phyloP scores from a whole-genome alignment of 139 green algal species.

The Coccomyxa sp. region DNA sequence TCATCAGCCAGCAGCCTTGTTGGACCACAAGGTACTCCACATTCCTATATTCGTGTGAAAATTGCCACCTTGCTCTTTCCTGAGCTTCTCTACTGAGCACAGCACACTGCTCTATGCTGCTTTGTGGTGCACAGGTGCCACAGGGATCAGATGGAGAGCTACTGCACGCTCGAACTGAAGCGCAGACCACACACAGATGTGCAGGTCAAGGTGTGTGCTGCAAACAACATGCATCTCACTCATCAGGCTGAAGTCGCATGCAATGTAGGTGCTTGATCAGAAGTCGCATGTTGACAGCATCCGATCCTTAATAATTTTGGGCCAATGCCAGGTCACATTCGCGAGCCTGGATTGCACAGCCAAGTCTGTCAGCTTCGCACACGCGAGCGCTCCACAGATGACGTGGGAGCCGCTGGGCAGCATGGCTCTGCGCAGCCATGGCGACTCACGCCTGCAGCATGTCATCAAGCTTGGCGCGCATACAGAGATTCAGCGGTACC shows the following conservation, averaged over 20 bases:
- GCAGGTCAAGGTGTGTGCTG: background rate
- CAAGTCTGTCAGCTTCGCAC: constrained; percentile 12
- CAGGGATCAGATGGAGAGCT: constrained; percentile 26
- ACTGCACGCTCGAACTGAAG: constrained; percentile 17
- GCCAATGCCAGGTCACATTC: constrained; percentile 23
- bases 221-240: too few species aligned
- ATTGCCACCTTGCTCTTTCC: too few species aligned
- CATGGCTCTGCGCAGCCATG: constrained; percentile 20
- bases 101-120: too few species aligned
- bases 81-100: too few species aligned
- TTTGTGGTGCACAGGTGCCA: constrained; percentile 7
- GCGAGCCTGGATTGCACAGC: constrained; percentile 21
- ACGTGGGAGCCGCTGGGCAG: constrained; percentile 31
- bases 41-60: background rate
- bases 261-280: too few species aligned
- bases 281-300: too few species aligned
- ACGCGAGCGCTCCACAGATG: constrained; percentile 13
- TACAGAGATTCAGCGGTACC: constrained; percentile 24
- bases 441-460: constrained; percentile 26
- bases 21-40: background rate
- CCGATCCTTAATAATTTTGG: too few species aligned
- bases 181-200: constrained; percentile 13
- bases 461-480: constrained; percentile 30
- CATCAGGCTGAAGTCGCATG: too few species aligned
- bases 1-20: background rate